Percentiles rank a stretch among this genome's conserved stretches.
Conservation (phyloP, 805 yeast species). For the Suhomyces kilbournensis region DNA sequence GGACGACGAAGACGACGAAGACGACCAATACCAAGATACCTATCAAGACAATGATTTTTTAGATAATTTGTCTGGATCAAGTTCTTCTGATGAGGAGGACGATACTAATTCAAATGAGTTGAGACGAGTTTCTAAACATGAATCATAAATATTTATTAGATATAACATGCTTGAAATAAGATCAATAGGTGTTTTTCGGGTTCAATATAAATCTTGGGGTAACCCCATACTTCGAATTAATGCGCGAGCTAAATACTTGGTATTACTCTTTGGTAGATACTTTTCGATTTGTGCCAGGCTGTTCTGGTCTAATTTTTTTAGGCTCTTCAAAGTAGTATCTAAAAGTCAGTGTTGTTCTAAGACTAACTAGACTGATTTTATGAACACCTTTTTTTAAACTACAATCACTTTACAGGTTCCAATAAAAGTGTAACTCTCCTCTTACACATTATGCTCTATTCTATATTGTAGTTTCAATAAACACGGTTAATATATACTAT, state of each 20-base stretch:
- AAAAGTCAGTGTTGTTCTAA: background rate
- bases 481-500: background rate
- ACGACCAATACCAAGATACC: conserved; percentile 16
- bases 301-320: background rate
- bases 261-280: background rate
- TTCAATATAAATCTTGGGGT: background rate
- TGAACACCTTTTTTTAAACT: background rate
- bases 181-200: background rate
- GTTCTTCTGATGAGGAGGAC: conserved; percentile 41
- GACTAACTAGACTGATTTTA: background rate
- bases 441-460: background rate
- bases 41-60: conserved; percentile 31
- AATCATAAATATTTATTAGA: background rate
- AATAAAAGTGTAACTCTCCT: background rate
- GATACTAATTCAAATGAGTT: conserved; percentile 32
- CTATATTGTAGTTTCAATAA: background rate
- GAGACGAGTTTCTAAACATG: conserved; percentile 31
- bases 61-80: conserved; percentile 43
- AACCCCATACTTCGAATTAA: background rate
- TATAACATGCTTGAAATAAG: background rate
- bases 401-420: background rate
- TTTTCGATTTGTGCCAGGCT: background rate
- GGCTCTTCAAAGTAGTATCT: background rate
- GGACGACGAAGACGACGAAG: conserved; percentile 25
- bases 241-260: background rate